phyloP scores from a whole-genome alignment of 31 red algal species.

The Bonnemaisonia californica region DNA sequence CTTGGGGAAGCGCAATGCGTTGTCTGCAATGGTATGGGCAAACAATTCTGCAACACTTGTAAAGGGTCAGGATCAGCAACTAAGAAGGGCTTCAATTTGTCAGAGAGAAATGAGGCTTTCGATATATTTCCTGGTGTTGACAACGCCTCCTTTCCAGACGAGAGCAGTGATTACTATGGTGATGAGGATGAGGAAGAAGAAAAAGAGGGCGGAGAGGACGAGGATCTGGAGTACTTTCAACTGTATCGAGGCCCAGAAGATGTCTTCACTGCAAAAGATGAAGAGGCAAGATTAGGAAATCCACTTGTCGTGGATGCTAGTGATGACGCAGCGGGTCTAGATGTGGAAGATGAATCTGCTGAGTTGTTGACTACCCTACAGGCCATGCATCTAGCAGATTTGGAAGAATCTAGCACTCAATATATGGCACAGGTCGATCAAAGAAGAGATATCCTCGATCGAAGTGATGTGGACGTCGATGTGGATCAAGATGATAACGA shows the following conservation, averaged over 20 bases:
- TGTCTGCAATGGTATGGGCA: conserved; percentile 31
- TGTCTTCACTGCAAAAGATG: conserved; percentile 1
- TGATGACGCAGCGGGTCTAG: conserved; percentile 9
- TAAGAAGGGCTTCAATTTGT: conserved; percentile 12
- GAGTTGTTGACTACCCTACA: conserved; percentile 17
- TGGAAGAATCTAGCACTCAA: background rate
- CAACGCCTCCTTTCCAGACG: conserved; percentile 3
- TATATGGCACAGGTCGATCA: background rate
- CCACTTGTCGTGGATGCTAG: background rate
- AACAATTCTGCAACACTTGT: conserved; percentile 20
- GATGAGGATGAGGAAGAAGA: background rate
- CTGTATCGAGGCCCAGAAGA: conserved; percentile 12
- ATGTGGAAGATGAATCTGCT: conserved; percentile 39
- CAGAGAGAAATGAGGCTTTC: conserved; percentile 11
- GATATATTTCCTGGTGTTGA: conserved; percentile 14
- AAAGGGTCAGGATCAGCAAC: conserved; percentile 21
- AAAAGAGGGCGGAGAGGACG: conserved; percentile 1
- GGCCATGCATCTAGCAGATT: conserved; percentile 31
- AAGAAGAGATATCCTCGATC: background rate
- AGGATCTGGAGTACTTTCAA: conserved; percentile 24
- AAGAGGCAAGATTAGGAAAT: background rate
- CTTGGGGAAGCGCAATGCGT: conserved; percentile 19
- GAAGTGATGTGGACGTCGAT: conserved; percentile 10
- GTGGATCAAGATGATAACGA: conserved; percentile 15
- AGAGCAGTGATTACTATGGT: background rate